phyloP scores from a whole-genome alignment of 257 asterid genomes.

The Solanum ossicruentum region DNA sequence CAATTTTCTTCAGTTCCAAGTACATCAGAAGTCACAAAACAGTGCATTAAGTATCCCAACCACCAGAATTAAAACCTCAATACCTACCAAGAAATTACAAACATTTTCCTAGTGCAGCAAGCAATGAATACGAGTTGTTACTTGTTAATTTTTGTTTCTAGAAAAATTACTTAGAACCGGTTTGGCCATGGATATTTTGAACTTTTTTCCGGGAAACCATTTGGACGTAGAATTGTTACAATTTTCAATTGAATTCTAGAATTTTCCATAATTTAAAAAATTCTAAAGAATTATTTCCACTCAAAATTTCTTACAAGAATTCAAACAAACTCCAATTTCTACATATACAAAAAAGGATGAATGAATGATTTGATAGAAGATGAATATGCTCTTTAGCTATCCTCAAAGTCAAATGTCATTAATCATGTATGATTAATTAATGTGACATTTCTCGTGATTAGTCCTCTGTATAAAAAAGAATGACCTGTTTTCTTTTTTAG shows the following conservation, averaged over 20 bases:
- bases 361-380: too few species aligned
- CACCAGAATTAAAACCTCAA: not conserved
- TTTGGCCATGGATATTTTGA: not conserved
- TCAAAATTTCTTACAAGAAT: not conserved
- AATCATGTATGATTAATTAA: not conserved
- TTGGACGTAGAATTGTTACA: not conserved
- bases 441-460: too few species aligned
- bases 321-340: too few species aligned
- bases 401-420: not conserved
- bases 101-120: not conserved
- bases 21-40: not conserved
- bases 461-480: too few species aligned
- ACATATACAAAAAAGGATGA: too few species aligned
- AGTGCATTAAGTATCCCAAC: not conserved
- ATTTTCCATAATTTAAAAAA: too few species aligned
- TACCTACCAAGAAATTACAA: not conserved
- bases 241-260: not conserved
- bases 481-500: too few species aligned
- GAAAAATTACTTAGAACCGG: too few species aligned
- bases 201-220: not conserved
- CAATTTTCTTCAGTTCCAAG: not conserved
- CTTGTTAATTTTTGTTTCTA: not conserved
- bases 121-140: not conserved
- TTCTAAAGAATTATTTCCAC: too few species aligned
- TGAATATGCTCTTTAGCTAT: not conserved